phyloP scores from a whole-genome alignment of 129 eudicot genomes.

The Erigeron canadensis region DNA sequence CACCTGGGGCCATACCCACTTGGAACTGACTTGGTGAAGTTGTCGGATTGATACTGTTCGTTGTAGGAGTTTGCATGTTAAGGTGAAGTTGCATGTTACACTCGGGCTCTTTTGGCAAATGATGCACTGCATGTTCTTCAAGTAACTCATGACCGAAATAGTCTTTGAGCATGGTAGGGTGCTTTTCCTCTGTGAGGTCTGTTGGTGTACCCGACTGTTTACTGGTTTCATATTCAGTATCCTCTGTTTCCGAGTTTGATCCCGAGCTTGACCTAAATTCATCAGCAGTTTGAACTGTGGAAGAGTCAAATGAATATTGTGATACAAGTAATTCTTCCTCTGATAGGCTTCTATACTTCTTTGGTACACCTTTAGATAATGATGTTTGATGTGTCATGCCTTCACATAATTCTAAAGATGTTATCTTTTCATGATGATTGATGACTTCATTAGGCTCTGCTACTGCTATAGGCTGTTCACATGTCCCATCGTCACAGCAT shows the following conservation, averaged over 20 bases:
- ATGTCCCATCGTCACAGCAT: conserved; percentile 5
- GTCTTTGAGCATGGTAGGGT: conserved; percentile 20
- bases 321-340: conserved; percentile 45
- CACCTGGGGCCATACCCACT: too few species aligned
- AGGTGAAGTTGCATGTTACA: too few species aligned
- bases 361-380: conserved; percentile 23
- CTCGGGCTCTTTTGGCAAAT: conserved; percentile 30
- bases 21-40: too few species aligned
- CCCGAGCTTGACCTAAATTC: conserved; percentile 57
- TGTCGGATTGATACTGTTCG: too few species aligned
- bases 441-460: conserved; percentile 16
- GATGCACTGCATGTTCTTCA: conserved; percentile 26
- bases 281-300: conserved; percentile 38
- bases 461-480: neutral
- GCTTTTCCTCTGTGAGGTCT: conserved; percentile 18
- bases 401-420: conserved; percentile 26
- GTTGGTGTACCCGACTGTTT: conserved; percentile 21
- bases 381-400: conserved; percentile 12
- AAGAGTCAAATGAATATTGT: conserved; percentile 44
- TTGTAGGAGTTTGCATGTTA: too few species aligned
- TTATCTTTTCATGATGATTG: conserved; percentile 31
- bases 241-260: conserved; percentile 59
- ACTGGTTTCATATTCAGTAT: conserved; percentile 30
- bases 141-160: conserved; percentile 1
- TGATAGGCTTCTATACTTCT: conserved; percentile 23